Base-by-base conservation (phyloP, 78 protist species). In the Mastigamoeba balamuthi region DNA sequence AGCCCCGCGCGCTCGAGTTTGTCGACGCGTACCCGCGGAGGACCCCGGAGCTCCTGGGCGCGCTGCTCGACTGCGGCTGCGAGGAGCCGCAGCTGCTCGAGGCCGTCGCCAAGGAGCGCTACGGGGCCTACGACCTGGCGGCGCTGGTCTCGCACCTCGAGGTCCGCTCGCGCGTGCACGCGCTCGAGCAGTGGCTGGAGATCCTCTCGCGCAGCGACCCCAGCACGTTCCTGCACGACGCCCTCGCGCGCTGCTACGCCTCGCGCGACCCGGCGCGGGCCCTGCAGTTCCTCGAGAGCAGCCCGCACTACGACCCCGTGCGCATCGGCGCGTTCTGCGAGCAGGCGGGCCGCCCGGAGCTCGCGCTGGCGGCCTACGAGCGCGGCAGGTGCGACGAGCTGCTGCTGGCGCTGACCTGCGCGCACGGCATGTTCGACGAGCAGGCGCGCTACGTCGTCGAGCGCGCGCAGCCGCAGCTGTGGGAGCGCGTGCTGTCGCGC, bases 281-380 rank as follows among this genome's bases (percentile, higher is more conserved):
- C 69, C 96, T 94, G 77, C 64, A 93, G 42, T 95, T 97, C 93
- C 91, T 98, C 53, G 27, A 65, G n/a, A 53, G 40, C 76, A 97
- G 97, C 86, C 88, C 66, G 53, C 77, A 52, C 87, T 93, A 91
- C 82, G 94, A 91, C 77, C 67, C 84, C 39, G 40, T 43, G 43
- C 95, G 88, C 0, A 95, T 96, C 71, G 98, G 98, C 44, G 69
- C 40, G 66, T 90, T 85, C 84, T 97, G 99, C 82, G 99, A 95
- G 89, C 93, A 94, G n/a, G n/a, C n/a, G 90, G 84, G 99, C 39
- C 99, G 97, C 83, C 99, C 99, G 63, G 82, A 91, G 69, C 88
- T 95, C 40, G 94, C 97, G 29, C 77, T 92, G 72, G 78, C 91
- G 37, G 93, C 91, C 44, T 93, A 92, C 92, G 84, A 92, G 85